Evolutionary conservation across 306 rosid species (phyloP).

Genomic region (Malus orientalis): DNA sequence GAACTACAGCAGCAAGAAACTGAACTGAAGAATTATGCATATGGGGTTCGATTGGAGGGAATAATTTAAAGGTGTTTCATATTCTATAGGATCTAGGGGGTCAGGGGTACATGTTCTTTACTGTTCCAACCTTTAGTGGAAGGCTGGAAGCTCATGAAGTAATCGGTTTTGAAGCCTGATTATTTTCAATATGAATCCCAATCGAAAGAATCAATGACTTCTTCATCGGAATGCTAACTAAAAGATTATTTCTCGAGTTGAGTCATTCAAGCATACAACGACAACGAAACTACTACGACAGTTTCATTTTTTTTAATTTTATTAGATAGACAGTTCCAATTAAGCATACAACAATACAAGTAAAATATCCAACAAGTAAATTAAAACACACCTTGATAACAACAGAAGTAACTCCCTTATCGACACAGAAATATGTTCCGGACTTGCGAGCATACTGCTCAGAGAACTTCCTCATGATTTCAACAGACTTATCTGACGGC

Average conservation of each 20-base stretch:
- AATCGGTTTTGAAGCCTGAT: neutral
- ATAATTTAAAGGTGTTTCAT: neutral
- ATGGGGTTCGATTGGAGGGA: neutral
- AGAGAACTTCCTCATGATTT: conserved; percentile 96
- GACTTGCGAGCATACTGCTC: conserved; percentile 98
- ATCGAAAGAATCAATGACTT: too few relatives aligned
- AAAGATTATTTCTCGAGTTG: too few relatives aligned
- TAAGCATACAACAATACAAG: neutral
- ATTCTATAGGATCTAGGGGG: neutral
- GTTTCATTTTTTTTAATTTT: too few relatives aligned
- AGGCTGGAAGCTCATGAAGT: neutral
- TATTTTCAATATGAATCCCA: too few relatives aligned
- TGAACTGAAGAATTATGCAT: neutral
- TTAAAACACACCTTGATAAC: conserved; percentile 65
- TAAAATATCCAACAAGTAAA: neutral
- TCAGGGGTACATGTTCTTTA: neutral
- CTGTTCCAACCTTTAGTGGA: neutral
- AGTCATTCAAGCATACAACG: conserved; percentile 1
- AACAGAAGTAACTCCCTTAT: conserved; percentile 95
- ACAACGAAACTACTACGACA: neutral
- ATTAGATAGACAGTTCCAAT: neutral
- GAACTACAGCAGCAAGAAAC: neutral
- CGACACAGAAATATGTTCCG: conserved; percentile 87
- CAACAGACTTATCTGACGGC: conserved; percentile 88
- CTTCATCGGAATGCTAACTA: too few relatives aligned